Evolutionary conservation across 2,329 filamentous ascomycete species (phyloP), one percentile per base, ranked within the genome.

Genomic region (Cladophialophora exuberans): DNA sequence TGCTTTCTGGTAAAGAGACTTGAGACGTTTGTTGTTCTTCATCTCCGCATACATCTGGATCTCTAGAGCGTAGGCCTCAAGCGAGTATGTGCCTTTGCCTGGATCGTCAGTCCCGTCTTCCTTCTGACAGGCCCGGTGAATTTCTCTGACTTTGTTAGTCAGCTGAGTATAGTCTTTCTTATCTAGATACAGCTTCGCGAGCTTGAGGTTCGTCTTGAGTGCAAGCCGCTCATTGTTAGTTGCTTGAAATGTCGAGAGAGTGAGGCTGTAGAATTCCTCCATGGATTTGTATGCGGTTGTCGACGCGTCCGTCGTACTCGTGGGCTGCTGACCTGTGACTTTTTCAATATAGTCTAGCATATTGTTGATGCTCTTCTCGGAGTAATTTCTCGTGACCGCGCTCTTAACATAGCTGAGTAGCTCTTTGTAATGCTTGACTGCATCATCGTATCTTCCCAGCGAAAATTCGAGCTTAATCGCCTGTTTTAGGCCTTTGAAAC

Each of bases 41-140:
- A 90, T 96, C 74, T 96, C 91, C 2, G 92, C 90, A 68, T 96
- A 93, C 93, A 99, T 97, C 74, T 97, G 92, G 62, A 99, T 99
- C 75, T 99, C 94, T 35, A 97, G 79, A 7, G 94, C 93, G 70
- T 97, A 99, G 44, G 97, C 89, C 76, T 99, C 94, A 33, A 97
- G 82, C 39, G 90, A 88, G 70, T 97, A 97, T 11, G 94, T 97
- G 65, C 94, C 94, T 75, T 97, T 97, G 80, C 86, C 95, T 9
- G 91, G 87, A 69, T 99, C 93, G 65, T 95, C 90, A 57, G 83
- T 83, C 18, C 94, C 94, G 68, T 97, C 93, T 55, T 90, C 85
- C 56, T 81, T 83, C 72, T 96, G 90, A 67, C 94, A 99, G 25
- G 91, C 87, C 66, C 84, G 87, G 77, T 97, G 93, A 39, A 99